phyloP scores from a whole-genome alignment of 306 rosid species.

The Malus sylvestris region DNA sequence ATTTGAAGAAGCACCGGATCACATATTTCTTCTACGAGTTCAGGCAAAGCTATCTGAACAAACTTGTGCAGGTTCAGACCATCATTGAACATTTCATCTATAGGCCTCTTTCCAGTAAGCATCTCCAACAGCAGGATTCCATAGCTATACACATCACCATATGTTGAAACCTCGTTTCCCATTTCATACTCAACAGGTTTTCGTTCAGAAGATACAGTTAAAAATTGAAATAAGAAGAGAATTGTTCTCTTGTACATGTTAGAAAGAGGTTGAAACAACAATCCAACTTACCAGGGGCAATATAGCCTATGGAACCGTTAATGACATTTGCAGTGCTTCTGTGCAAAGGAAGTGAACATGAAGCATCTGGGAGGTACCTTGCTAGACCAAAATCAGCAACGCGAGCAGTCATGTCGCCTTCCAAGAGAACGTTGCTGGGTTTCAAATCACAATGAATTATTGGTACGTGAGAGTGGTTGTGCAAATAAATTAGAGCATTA shows the following conservation, averaged over 20 bases:
- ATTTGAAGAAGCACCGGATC: slow-evolving; percentile 2
- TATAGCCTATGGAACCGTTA: neutral
- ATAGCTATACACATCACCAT: slow-evolving; percentile 5
- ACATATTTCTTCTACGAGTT: neutral
- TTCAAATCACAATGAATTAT: slow-evolving; percentile 2
- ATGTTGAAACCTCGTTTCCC: slow-evolving; percentile 9
- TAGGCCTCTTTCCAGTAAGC: slow-evolving; percentile 18
- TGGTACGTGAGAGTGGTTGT: neutral
- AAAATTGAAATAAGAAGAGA: too few relatives aligned
- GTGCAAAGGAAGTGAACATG: neutral
- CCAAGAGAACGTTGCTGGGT: neutral
- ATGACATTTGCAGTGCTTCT: neutral
- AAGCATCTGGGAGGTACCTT: neutral
- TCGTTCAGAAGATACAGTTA: neutral
- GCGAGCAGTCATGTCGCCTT: neutral
- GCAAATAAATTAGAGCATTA: slow-evolving; percentile 1
- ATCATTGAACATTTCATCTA: slow-evolving; percentile 18
- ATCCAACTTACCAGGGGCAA: neutral
- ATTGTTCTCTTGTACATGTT: neutral
- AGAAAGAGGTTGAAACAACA: neutral
- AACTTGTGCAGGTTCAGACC: slow-evolving; percentile 20
- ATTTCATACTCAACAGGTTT: slow-evolving; percentile 10
- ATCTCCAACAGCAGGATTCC: slow-evolving; percentile 15
- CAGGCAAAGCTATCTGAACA: slow-evolving; percentile 6
- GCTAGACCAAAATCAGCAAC: slow-evolving; percentile 4